A percentile compares a stretch with the other conserved stretches of the same genome.
Conservation (phyloP, 1,284 basidiomycete genomes). For the Xanthoconium separans region DNA sequence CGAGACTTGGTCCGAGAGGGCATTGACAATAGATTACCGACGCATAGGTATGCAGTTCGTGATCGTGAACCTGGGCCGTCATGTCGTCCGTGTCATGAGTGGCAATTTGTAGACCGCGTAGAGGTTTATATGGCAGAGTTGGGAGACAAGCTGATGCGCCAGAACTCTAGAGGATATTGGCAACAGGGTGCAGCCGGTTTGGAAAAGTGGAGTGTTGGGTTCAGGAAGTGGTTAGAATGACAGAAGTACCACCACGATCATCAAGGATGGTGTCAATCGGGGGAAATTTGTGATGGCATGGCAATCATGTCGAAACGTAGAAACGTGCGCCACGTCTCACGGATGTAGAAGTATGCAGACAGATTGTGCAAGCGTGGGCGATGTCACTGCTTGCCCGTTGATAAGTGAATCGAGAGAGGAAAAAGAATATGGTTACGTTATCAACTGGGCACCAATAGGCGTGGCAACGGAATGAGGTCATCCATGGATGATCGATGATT, state of each 20-base stretch:
- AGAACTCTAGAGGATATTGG: background rate
- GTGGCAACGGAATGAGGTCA: background rate
- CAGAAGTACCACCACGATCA: background rate
- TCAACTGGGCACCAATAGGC: slow-evolving; percentile 10
- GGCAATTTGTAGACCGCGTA: background rate
- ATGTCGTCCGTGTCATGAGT: background rate
- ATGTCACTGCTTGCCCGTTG: too few species aligned
- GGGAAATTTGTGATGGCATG: background rate
- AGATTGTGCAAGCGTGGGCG: too few species aligned
- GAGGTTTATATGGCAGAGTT: background rate
- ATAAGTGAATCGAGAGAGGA: background rate
- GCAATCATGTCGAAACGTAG: background rate
- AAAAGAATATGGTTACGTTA: background rate
- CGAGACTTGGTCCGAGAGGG: background rate
- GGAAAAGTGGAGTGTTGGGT: background rate
- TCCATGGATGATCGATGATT: slow-evolving; percentile 3
- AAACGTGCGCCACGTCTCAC: background rate
- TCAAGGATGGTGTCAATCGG: slow-evolving; percentile 2
- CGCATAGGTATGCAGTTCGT: background rate
- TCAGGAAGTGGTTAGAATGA: background rate
- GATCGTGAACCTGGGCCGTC: background rate
- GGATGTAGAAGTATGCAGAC: too few species aligned
- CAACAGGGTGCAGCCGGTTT: background rate
- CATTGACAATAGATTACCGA: background rate
- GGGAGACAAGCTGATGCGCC: background rate